phyloP scores from a whole-genome alignment of 148 eudicot genomes.

The Diospyros kaki region DNA sequence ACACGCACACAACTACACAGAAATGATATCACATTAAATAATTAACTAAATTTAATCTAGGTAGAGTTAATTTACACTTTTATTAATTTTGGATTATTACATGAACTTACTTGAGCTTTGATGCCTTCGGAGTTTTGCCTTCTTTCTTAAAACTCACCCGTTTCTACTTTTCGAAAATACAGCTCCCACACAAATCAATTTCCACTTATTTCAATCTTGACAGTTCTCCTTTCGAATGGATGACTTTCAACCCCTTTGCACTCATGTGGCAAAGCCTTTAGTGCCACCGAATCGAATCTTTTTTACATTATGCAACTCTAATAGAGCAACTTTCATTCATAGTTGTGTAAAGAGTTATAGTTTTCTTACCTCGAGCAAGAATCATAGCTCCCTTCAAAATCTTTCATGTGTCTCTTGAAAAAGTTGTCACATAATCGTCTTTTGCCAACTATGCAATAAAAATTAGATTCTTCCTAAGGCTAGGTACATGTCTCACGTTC shows the following conservation, averaged over 20 bases:
- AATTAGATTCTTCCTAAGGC: not conserved
- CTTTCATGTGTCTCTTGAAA: not conserved
- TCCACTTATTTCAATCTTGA: no score
- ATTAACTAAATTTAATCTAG: no score
- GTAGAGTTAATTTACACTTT: no score
- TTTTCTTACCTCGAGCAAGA: not conserved
- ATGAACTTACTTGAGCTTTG: no score
- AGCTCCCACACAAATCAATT: no score
- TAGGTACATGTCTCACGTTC: slow-evolving; percentile 3
- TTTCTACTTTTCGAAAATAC: no score
- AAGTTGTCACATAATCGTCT: not conserved
- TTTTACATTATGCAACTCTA: not conserved
- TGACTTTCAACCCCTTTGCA: not conserved
- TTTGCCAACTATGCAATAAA: not conserved
- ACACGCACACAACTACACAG: no score
- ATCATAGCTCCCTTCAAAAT: slow-evolving; percentile 2
- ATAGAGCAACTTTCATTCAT: not conserved
- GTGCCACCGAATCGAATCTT: not conserved
- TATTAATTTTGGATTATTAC: no score
- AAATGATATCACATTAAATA: no score
- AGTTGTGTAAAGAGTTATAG: not conserved
- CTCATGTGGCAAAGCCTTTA: slow-evolving; percentile 6
- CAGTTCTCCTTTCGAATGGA: not conserved
- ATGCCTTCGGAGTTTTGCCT: no score
- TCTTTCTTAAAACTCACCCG: no score